Evolutionary conservation across 495 filamentous ascomycete genomes (phyloP), one percentile per base, ranked within the genome.

Genomic region (Trichoderma virens): DNA sequence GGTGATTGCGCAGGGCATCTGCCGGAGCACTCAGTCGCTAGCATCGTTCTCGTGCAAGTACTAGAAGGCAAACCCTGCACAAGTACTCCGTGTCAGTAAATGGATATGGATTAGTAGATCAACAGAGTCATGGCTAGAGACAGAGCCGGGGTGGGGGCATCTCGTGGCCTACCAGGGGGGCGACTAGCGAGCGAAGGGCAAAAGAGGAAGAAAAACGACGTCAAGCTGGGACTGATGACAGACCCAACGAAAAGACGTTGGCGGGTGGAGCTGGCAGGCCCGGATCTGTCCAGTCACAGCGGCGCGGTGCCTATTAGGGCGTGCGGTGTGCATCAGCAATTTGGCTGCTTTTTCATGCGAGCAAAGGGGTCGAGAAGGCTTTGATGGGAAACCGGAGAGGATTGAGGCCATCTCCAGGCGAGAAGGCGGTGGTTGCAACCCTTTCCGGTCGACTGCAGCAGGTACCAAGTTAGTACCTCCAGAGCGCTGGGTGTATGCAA

Each of bases 91-190:
- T 20, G 43, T 18, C 1, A 23, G 18, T n/a, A n/a, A n/a, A n/a
- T n/a, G n/a, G n/a, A n/a, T n/a, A n/a, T n/a, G n/a, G n/a, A n/a
- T n/a, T n/a, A n/a, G n/a, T n/a, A n/a, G n/a, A n/a, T n/a, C 43
- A 47, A 7, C 43, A 23, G n/a, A 1, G 18, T n/a, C 43, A 41
- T 47, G 43, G 27, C 51, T 56, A 56, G 28, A 56, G 51, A n/a
- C n/a, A 56, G 51, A 56, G 51, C 51, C 51, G 23, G 51, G 11
- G 23, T 27, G 51, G 51, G 51, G 51, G 25, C 51, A 56, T 56
- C 51, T 30, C 25, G 51, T 56, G 51, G 51, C 25, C 51, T 27
- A 27, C 23, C 16, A n/a, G 45, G 45, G 45, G 45, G 18, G 45
- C 45, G n/a, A 51, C 45, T 51, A 51, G 45, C 45, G n/a, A 51